phyloP scores from a whole-genome alignment of 2,329 filamentous ascomycete genomes.

The Aciculosporium take region DNA sequence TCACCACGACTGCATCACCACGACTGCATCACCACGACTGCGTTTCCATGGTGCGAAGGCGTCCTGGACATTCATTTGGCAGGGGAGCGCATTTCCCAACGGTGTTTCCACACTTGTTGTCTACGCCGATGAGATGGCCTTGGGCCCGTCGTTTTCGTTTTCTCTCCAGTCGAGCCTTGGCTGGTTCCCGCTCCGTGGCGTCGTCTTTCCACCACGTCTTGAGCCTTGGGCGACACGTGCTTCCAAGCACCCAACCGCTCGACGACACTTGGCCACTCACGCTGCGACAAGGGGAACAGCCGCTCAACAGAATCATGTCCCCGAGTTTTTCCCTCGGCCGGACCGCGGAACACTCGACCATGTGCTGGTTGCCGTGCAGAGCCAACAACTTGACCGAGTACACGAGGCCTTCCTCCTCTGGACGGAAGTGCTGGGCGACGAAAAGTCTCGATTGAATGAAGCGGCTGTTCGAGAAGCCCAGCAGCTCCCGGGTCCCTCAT shows the following conservation, averaged over 20 bases:
- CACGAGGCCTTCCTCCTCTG: conserved; percentile 15
- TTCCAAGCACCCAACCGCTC: conserved; percentile 5
- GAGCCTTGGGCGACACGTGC: conserved; percentile 12
- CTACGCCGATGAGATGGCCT: conserved; percentile 15
- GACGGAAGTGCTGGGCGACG: conserved; percentile 12
- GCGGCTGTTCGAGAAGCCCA: conserved; percentile 18
- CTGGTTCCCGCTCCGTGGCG: conserved; percentile 7
- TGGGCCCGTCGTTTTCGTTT: conserved; percentile 14
- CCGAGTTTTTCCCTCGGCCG: conserved; percentile 6
- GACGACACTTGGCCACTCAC: conserved; percentile 14
- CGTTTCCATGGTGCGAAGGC: not conserved
- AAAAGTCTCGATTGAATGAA: conserved; percentile 9
- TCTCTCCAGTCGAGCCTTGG: conserved; percentile 12
- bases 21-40: not conserved
- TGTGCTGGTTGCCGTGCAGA: conserved; percentile 20
- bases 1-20: not conserved
- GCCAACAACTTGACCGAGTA: conserved; percentile 12
- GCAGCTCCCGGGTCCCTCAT: conserved; percentile 36
- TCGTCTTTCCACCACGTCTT: conserved; percentile 10
- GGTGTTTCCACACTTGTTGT: too few relatives aligned
- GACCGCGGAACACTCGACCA: conserved; percentile 11
- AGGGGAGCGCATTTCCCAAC: not conserved
- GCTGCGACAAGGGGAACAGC: conserved; percentile 4
- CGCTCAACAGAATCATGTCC: conserved; percentile 2
- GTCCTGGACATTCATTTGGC: too few relatives aligned